Evolutionary conservation across 2,329 filamentous ascomycete genomes (phyloP).

Genomic region (Clathrospora elynae): DNA sequence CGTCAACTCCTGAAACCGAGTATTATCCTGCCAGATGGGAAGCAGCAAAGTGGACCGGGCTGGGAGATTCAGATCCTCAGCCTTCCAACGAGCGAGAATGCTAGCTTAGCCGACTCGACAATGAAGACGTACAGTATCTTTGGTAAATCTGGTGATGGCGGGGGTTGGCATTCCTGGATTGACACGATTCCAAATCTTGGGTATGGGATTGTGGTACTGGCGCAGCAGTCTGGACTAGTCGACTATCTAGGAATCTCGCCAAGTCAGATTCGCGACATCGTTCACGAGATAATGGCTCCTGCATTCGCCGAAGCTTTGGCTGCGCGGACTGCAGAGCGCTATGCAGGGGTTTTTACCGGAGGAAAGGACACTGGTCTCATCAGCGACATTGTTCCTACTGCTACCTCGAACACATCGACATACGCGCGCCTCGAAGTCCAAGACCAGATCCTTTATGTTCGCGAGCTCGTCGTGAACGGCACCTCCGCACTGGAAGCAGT

Average conservation of each 20-base stretch:
- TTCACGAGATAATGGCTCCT: constrained; percentile 34
- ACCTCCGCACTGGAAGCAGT: constrained; percentile 37
- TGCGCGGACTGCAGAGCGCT: constrained; percentile 18
- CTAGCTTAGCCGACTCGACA: constrained; percentile 1
- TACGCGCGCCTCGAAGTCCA: constrained; percentile 33
- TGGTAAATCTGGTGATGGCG: constrained; percentile 42
- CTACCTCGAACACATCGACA: constrained; percentile 14
- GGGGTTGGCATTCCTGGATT: constrained; percentile 41
- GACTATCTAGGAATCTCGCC: constrained; percentile 28
- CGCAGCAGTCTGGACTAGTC: constrained; percentile 21
- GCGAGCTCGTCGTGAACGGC: constrained; percentile 35
- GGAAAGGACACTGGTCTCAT: constrained; percentile 28
- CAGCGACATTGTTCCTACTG: constrained; percentile 19
- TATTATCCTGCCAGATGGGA: constrained; percentile 30
- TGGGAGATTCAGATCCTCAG: constrained; percentile 37
- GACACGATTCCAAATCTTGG: constrained; percentile 39
- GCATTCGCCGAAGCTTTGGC: constrained; percentile 32
- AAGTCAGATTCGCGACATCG: constrained; percentile 14
- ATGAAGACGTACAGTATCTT: constrained; percentile 35
- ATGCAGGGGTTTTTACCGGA: constrained; percentile 29
- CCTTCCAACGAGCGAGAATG: constrained; percentile 17
- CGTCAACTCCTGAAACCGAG: constrained; percentile 32
- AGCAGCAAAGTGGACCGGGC: constrained; percentile 35
- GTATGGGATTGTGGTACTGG: constrained; percentile 36
- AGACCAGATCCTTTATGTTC: constrained; percentile 35